Evolutionary conservation across 2,329 filamentous ascomycete genomes (phyloP), one percentile per base, ranked within the genome.

Genomic region (Clarireedia sp.): DNA sequence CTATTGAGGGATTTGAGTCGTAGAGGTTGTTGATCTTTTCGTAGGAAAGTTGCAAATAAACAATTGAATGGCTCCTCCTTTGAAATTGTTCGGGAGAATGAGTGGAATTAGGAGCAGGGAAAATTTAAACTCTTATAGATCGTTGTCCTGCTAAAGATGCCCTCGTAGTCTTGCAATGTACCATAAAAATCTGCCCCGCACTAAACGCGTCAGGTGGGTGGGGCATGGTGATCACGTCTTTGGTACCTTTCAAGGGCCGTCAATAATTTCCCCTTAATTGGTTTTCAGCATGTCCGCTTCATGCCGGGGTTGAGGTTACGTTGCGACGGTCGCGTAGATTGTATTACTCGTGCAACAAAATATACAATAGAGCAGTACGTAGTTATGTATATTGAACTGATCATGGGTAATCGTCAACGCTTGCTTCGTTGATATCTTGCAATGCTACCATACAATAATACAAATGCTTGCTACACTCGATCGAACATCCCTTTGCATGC

Each of bases 361-460:
- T 33, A 33, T 33, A 33, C 29, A 33, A 10, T 12, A 33, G 29
- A 33, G 12, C 12, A 33, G 12, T 33, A 33, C 10, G 29, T 33
- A 33, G 29, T 9, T 33, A 33, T 33, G 29, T 33, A 33, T 33
- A 33, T 33, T 33, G 29, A 33, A 33, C 10, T 33, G 29, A 33
- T 33, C 9, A 33, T 33, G 29, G 29, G 29, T 14, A 14, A 33
- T 33, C 12, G 10, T 52, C 38, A 17, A 41, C 38, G 17, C 38
- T 41, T 41, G 19, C 48, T 46, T 47, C 45, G 33, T 44, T 47
- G 24, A 55, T 50, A 50, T 48, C 38, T 44, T 21, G 21, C 17
- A 24, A 43, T 33, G 44, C 33, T 52, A 49, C 50, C 54, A 60
- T 60, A 62, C 54, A 63, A 57, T 58, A 56, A 51, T 63, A 54